Percentiles rank a stretch among this genome's conserved stretches.
Conservation (phyloP, 2,329 filamentous ascomycete species). For the Allantophomopsis cytisporea region DNA sequence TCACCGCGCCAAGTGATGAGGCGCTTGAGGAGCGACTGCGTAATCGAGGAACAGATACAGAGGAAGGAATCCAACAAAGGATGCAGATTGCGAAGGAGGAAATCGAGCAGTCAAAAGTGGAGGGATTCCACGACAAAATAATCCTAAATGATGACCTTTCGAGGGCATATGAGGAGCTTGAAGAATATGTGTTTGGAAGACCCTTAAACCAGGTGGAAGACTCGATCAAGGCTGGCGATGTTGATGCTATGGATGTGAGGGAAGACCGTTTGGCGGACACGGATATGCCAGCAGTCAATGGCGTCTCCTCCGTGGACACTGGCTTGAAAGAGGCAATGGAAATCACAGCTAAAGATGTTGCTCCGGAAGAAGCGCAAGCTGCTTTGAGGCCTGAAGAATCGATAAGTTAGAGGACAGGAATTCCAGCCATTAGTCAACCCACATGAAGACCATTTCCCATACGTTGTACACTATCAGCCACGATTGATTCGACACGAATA, state of each 20-base stretch:
- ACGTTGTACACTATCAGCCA: too few relatives aligned
- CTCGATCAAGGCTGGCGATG: constrained; percentile 1
- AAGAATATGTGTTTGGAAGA: constrained; percentile 29
- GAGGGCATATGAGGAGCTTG: constrained; percentile 31
- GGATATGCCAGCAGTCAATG: background rate
- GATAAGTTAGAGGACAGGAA: too few relatives aligned
- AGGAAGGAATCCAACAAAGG: constrained; percentile 30
- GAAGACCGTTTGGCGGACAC: background rate
- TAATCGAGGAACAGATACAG: constrained; percentile 25
- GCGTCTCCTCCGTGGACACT: background rate
- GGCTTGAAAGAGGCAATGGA: background rate
- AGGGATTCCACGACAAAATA: constrained; percentile 34
- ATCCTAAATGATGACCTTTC: constrained; percentile 37
- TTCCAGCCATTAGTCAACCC: too few relatives aligned
- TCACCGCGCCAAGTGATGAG: constrained; percentile 28
- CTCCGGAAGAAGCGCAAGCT: too few relatives aligned
- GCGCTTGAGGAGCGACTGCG: constrained; percentile 26
- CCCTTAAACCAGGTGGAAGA: background rate
- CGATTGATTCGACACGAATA: too few relatives aligned
- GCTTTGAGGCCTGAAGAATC: too few relatives aligned
- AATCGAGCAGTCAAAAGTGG: constrained; percentile 28
- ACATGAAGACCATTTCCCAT: too few relatives aligned
- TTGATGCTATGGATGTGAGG: constrained; percentile 2
- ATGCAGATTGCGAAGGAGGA: constrained; percentile 25
- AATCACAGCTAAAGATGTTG: too few relatives aligned